Evolutionary conservation across 306 rosid species (phyloP).

Genomic region (Begonia fuchsioides): DNA sequence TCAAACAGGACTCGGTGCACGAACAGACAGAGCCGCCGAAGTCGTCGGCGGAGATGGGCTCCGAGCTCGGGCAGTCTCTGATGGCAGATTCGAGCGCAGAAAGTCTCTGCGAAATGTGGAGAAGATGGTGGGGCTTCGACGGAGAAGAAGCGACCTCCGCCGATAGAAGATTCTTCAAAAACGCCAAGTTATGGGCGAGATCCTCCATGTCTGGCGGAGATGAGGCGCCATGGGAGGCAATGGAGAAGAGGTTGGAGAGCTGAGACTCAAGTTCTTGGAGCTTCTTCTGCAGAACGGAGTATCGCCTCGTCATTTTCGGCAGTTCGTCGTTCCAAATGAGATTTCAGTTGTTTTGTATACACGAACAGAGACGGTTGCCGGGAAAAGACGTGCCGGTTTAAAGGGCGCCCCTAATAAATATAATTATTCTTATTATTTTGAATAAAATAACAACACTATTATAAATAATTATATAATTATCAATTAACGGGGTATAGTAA

Average conservation of each 20-base stretch:
- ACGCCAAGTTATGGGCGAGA: background rate
- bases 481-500: no score
- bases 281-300: conserved; percentile 6
- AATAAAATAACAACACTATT: no score
- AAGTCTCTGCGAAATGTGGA: conserved; percentile 5
- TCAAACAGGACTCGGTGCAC: conserved; percentile 8
- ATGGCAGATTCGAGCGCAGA: background rate
- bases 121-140: conserved; percentile 3
- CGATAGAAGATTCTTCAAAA: conserved; percentile 2
- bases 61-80: background rate
- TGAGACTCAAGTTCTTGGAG: conserved; percentile 7
- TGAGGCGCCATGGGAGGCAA: background rate
- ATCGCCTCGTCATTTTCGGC: conserved; percentile 4
- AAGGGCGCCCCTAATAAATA: no score
- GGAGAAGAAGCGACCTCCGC: conserved; percentile 8
- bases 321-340: background rate
- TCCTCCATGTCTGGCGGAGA: background rate
- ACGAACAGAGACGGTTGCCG: no score
- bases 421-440: no score
- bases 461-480: no score
- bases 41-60: background rate
- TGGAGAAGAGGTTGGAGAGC: conserved; percentile 1
- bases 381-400: no score
- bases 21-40: conserved; percentile 1
- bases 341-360: no score